phyloP scores from a whole-genome alignment of 1,284 basidiomycete genomes.

The Paramarasmius palmivorus region DNA sequence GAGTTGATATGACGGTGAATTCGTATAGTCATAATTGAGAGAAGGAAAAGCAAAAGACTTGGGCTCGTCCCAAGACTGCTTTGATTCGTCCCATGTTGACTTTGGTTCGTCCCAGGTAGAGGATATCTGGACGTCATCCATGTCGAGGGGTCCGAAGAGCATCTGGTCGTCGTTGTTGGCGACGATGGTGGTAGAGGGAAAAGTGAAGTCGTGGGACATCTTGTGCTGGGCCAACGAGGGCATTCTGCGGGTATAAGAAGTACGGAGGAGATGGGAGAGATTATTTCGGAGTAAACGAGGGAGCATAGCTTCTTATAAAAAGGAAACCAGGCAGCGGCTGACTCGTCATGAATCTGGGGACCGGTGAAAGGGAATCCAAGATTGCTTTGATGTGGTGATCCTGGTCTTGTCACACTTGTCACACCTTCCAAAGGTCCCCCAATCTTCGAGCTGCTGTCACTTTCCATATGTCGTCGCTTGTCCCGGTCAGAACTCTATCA shows the following conservation, averaged over 20 bases:
- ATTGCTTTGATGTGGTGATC: no score
- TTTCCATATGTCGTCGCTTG: slow-evolving; percentile 3
- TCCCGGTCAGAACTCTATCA: no score
- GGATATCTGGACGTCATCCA: slow-evolving; percentile 52
- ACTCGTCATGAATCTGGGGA: neutral
- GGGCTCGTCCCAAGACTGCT: slow-evolving; percentile 35
- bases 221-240: slow-evolving; percentile 31
- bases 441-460: no score
- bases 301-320: neutral
- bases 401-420: no score
- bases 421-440: no score
- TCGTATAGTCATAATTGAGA: slow-evolving; percentile 25
- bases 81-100: slow-evolving; percentile 28
- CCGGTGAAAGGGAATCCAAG: no score
- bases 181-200: slow-evolving; percentile 24
- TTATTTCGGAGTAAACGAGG: slow-evolving; percentile 12
- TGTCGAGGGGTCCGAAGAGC: slow-evolving; percentile 64
- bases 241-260: slow-evolving; percentile 45
- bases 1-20: slow-evolving; percentile 22
- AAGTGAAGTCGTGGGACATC: slow-evolving; percentile 29
- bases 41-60: slow-evolving; percentile 24
- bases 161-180: slow-evolving; percentile 46
- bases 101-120: slow-evolving; percentile 48
- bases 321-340: neutral
- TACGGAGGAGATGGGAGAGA: slow-evolving; percentile 23